These are phyloP conservation scores for Clonostachys byssicola DNA, from an alignment of 2,329 filamentous ascomycete species.

Conservation along the genomic window DNA sequence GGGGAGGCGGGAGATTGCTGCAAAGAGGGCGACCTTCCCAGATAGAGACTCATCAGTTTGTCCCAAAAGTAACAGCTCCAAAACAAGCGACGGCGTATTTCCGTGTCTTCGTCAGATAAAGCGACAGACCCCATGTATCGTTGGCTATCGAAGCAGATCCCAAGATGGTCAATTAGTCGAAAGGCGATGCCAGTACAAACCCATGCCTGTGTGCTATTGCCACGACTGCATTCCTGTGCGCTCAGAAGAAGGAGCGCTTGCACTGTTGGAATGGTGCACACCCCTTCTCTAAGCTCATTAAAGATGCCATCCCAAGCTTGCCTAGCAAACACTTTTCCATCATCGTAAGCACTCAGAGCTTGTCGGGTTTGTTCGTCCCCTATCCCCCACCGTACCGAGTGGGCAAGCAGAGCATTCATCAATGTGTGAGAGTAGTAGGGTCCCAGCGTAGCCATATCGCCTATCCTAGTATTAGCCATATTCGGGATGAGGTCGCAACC, in stretches of 20 bases:
- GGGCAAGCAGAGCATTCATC: conserved; percentile 14
- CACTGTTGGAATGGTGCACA: conserved; percentile 16
- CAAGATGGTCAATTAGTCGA: conserved; percentile 16
- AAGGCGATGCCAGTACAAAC: conserved; percentile 22
- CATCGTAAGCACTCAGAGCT: conserved; percentile 5
- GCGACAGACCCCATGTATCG: background rate
- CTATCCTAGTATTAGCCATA: background rate
- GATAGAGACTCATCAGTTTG: conserved; percentile 17
- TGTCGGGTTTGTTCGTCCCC: conserved; percentile 10
- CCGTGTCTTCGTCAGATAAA: conserved; percentile 13
- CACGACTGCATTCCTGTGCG: conserved; percentile 16
- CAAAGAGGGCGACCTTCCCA: conserved; percentile 13
- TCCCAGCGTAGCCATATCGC: conserved; percentile 17
- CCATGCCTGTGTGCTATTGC: conserved; percentile 19
- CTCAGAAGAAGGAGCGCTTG: conserved; percentile 19
- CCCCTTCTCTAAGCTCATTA: conserved; percentile 1
- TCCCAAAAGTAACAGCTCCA: conserved; percentile 22
- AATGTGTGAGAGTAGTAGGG: conserved; percentile 18
- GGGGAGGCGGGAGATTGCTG: background rate
- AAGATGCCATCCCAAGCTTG: no score
- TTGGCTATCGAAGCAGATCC: background rate
- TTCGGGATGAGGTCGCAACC: background rate
- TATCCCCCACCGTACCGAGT: conserved; percentile 10
- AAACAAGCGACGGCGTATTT: conserved; percentile 14
- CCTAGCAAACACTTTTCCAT: no score